Evolutionary conservation across 2,329 filamentous ascomycete species (phyloP), one percentile per base, ranked within the genome.

Genomic region (Nannizzia gypsea): DNA sequence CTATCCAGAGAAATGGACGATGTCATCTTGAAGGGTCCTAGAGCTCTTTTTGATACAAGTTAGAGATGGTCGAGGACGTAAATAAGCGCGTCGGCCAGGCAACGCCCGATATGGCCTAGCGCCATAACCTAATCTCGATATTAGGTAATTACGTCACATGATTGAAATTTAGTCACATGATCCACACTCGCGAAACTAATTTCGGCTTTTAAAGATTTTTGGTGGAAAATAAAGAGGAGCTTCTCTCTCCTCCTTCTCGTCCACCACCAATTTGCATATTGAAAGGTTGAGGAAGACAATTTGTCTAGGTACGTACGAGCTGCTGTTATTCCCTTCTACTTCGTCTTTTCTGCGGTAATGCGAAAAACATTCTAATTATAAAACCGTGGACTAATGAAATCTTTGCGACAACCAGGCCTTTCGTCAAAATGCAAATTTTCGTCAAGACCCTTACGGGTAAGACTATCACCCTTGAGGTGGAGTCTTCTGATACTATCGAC

Each of bases 381-480:
- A 13, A 50, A 50, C 6, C 13, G 13, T 50, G 6, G 42, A 50
- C 44, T 50, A 15, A 50, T 57, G 11, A 6, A 3, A 9, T 42
- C 15, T n/a, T 42, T 8, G 20, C 20, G 44, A 26, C 22, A 24
- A 34, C n/a, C 62, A 75, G 73, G 73, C 73, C 73, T 76, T 77
- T 60, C 73, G 71, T 74, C 72, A 77, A 70, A 65, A 77, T 78
- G 76, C 76, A 78, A 71, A 77, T 78, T 72, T 78, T 83, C 77
- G 80, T 83, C 69, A 82, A 82, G 74, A 82, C 80, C 78, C 76
- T 97, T 73, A 97, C 93, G 89, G 93, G 93, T 76, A 97, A 97
- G 88, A 97, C 93, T 77, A 97, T 97, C 88, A 97, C 93, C 88
- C 91, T 99, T 73, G 93, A 99, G 90, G 93, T 97, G 81, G 93